phyloP scores from a whole-genome alignment of 495 filamentous ascomycete species.

The Hyaloscypha bicolor region DNA sequence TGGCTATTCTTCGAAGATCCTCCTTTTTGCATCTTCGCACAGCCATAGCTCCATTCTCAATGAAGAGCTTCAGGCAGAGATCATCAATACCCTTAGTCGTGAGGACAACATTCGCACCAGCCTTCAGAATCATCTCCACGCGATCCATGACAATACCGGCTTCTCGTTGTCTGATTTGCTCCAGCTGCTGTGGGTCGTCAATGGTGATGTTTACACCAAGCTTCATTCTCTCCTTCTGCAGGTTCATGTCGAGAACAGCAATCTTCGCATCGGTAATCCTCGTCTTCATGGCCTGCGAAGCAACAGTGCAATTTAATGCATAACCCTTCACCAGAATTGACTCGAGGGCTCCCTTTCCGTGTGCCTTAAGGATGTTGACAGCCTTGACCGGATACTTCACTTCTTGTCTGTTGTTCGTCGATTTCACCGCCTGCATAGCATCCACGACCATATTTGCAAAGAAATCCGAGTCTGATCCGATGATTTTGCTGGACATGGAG shows the following conservation, averaged over 20 bases:
- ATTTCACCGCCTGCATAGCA: constrained; percentile 94
- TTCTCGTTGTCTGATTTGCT: constrained; percentile 93
- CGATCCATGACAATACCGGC: constrained; percentile 90
- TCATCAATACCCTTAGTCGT: constrained; percentile 99
- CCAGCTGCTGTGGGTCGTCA: constrained; percentile 93
- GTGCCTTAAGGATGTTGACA: constrained; percentile 97
- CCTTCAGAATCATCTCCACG: constrained; percentile 96
- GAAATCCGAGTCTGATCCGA: constrained; percentile 94
- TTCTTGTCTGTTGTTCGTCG: constrained; percentile 85
- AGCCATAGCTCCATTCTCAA: constrained; percentile 95
- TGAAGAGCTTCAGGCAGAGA: constrained; percentile 88
- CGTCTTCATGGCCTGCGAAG: constrained; percentile 97
- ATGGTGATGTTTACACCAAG: constrained; percentile 97
- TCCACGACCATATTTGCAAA: constrained; percentile 97
- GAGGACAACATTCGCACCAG: constrained; percentile 92
- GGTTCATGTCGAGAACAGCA: constrained; percentile 94
- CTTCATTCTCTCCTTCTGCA: constrained; percentile 99
- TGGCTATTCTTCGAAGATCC: constrained; percentile 93
- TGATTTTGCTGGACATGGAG: constrained; percentile 99
- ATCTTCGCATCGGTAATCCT: constrained; percentile 93
- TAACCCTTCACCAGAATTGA: constrained; percentile 94
- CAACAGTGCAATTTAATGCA: constrained; percentile 97
- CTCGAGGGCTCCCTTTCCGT: constrained; percentile 89
- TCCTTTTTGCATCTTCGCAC: constrained; percentile 99
- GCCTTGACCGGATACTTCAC: constrained; percentile 98